A percentile compares a stretch with the other conserved stretches of the same genome.
phyloP scores from a whole-genome alignment of 352 stramenopile species.

The Phytophthora sp. region DNA sequence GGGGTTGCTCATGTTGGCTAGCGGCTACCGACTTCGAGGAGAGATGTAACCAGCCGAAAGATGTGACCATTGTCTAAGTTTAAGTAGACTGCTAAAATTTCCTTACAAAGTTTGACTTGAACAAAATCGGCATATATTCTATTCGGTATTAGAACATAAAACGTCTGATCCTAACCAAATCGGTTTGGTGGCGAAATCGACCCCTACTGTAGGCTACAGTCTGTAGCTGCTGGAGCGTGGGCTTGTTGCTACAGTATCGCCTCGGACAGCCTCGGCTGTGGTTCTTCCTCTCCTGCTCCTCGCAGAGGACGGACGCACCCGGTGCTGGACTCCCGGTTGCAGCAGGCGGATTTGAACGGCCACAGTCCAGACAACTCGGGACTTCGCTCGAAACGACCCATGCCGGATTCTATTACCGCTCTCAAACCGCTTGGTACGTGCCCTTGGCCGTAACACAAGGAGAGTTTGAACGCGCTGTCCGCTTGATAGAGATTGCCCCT shows the following conservation, averaged over 20 bases:
- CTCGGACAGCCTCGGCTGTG: not conserved
- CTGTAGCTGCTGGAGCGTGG: too few species aligned
- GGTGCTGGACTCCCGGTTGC: not conserved
- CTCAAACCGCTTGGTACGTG: not conserved
- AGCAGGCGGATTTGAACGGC: not conserved
- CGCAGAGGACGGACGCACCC: not conserved
- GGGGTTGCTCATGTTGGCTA: too few species aligned
- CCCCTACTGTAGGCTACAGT: too few species aligned
- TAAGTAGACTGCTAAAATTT: too few species aligned
- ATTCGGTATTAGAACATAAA: too few species aligned
- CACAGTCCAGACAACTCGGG: conserved; percentile 10
- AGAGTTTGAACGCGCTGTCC: not conserved
- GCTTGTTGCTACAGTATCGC: too few species aligned
- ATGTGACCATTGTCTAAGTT: too few species aligned
- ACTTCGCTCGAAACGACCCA: conserved; percentile 11
- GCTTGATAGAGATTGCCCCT: conserved; percentile 1
- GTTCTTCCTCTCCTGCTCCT: conserved; percentile 2
- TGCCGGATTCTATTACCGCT: not conserved
- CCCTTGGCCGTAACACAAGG: not conserved
- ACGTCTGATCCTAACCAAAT: too few species aligned
- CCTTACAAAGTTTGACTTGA: too few species aligned
- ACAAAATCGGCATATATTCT: too few species aligned
- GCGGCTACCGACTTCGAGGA: too few species aligned
- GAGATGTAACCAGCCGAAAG: too few species aligned
- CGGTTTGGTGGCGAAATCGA: not conserved